Evolutionary conservation across 1,284 basidiomycete species (phyloP), one percentile per base, ranked within the genome.

Genomic region (Pyrrhoderma lamaoense): DNA sequence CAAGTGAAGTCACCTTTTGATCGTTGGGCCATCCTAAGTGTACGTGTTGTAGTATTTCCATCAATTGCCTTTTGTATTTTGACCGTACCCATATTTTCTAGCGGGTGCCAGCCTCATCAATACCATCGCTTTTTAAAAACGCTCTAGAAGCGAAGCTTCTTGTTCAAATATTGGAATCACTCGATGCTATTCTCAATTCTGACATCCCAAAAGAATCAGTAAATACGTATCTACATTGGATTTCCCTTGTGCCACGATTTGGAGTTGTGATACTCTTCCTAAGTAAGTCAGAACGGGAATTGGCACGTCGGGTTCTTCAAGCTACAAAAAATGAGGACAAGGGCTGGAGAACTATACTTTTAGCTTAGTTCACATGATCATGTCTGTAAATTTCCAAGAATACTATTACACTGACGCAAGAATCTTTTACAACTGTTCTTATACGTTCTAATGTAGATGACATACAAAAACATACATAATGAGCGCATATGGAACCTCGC

Each of bases 121-220:
- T 87, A 9, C 80, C 81, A 0, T 55, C 68, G 0, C 64, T 88
- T 40, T 85, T 83, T 64, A 74, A 82, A 59, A 76, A 70, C 0
- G 83, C 83, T 0, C 70, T 89, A 23, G 85, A 86, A 43, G 75
- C 86, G 0, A 61, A 70, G 1, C 60, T 83, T 14, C 71, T 89
- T 7, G 69, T 69, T 2, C 74, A 76, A 1, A 70, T 88, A 19
- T 64, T 87, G 11, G 64, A 70, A 36, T 73, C 71, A 4, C 75
- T 85, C 51, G 38, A 40, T 40, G 38, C 21, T 14, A 7, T 7
- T n/a, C n/a, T 7, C 8, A 16, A 40, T 7, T 16, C 38, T 40
- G n/a, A 18, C 5, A 40, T 22, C n/a, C 62, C 62, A 18, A 52
- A 44, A 23, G 23, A 57, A 22, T 14, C 49, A 42, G 66, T 73